A percentile compares a stretch with the other conserved stretches of the same genome.
Conservation (phyloP, 2,329 filamentous ascomycete species). For the Monosporascus ibericus region DNA sequence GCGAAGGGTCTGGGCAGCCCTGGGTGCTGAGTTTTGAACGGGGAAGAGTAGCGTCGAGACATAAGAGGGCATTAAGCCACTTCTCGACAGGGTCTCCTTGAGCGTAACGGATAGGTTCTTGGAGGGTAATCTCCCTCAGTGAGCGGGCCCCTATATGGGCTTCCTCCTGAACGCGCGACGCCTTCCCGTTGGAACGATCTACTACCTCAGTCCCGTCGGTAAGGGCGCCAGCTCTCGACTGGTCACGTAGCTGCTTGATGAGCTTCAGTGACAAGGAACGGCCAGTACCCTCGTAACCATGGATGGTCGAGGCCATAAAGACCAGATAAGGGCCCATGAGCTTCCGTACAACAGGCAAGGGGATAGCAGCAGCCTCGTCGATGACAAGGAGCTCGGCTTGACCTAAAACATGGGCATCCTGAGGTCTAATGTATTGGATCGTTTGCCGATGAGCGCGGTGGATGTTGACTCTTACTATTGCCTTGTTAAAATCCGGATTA, state of each 20-base stretch:
- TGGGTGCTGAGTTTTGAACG: conserved; percentile 64
- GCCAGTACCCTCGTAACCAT: conserved; percentile 96
- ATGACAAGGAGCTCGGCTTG: conserved; percentile 95
- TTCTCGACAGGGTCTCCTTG: conserved; percentile 88
- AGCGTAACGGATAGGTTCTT: conserved; percentile 91
- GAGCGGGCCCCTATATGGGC: conserved; percentile 63
- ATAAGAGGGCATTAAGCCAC: conserved; percentile 92
- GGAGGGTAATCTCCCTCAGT: conserved; percentile 83
- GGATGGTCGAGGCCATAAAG: conserved; percentile 99
- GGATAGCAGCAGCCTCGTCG: conserved; percentile 95
- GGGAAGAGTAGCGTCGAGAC: conserved; percentile 85
- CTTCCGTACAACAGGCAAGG: conserved; percentile 84
- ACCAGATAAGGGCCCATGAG: conserved; percentile 95
- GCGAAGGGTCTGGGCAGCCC: conserved; percentile 82
- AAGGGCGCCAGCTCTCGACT: conserved; percentile 64
- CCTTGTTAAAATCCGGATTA: conserved; percentile 98
- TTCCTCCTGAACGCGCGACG: conserved; percentile 56
- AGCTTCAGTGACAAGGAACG: conserved; percentile 91
- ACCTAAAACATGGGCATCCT: conserved; percentile 90
- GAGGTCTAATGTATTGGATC: conserved; percentile 96
- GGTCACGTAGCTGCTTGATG: conserved; percentile 93
- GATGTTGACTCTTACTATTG: conserved; percentile 93
- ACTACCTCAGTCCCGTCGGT: conserved; percentile 55
- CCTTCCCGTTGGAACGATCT: conserved; percentile 73
- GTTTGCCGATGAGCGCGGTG: conserved; percentile 93